phyloP scores from a whole-genome alignment of 768 basidiomycete genomes.

The Tulasnella sp. region DNA sequence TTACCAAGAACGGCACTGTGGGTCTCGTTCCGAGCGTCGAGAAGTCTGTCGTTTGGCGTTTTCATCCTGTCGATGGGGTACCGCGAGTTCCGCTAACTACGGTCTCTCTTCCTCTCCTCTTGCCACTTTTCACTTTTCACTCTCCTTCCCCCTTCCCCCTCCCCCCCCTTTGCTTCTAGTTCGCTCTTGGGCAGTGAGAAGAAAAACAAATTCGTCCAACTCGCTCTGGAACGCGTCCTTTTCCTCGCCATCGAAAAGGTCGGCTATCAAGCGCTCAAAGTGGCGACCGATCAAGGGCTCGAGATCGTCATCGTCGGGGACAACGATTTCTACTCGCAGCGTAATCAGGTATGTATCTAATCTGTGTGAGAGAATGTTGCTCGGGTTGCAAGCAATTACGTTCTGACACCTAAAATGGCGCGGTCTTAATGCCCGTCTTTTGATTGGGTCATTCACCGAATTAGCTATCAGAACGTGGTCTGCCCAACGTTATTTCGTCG shows the following conservation, averaged over 20 bases:
- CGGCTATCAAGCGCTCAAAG: constrained; percentile 45
- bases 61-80: background rate
- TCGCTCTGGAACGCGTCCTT: constrained; percentile 77
- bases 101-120: too few relatives aligned
- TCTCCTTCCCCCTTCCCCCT: too few relatives aligned
- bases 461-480: constrained; percentile 60
- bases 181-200: constrained; percentile 34
- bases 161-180: background rate
- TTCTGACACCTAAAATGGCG: constrained; percentile 17
- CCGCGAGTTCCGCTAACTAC: background rate
- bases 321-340: constrained; percentile 98
- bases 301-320: constrained; percentile 83
- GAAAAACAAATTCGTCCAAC: constrained; percentile 89
- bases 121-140: background rate
- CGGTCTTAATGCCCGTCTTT: constrained; percentile 15
- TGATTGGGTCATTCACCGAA: background rate
- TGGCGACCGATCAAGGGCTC: constrained; percentile 52
- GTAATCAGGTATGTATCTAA: constrained; percentile 58
- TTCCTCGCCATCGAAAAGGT: constrained; percentile 61
- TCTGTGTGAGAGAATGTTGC: background rate
- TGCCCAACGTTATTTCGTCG: constrained; percentile 62
- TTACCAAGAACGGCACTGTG: constrained; percentile 13
- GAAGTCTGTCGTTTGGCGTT: constrained; percentile 20
- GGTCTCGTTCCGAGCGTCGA: constrained; percentile 16
- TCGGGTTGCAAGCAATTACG: background rate